These are phyloP conservation scores for Hemileia vastatrix DNA, from an alignment of 1,284 basidiomycete species.

Conservation along the genomic window DNA sequence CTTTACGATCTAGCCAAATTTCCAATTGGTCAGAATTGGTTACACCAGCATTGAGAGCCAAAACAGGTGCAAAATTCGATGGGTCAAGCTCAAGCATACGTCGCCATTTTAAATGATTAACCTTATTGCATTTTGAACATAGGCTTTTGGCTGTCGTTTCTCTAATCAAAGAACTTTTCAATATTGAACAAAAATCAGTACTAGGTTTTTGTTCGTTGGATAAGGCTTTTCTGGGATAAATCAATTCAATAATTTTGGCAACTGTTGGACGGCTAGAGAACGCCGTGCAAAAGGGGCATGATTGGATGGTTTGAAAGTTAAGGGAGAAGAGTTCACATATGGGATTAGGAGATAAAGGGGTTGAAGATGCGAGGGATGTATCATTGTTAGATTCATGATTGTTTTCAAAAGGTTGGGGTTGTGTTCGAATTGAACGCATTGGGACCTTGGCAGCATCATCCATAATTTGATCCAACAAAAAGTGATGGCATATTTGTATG, in stretches of 20 bases:
- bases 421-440: conserved; percentile 41
- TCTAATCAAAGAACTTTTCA: conserved; percentile 67
- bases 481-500: conserved; percentile 90
- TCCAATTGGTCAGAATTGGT: conserved; percentile 64
- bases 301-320: conserved; percentile 47
- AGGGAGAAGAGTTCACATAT: conserved; percentile 46
- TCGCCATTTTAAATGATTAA: conserved; percentile 61
- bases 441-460: conserved; percentile 49
- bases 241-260: conserved; percentile 81
- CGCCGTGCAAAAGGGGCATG: conserved; percentile 69
- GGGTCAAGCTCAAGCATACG: conserved; percentile 52
- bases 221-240: conserved; percentile 65
- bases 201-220: conserved; percentile 51
- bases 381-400: conserved; percentile 28
- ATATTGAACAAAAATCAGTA: conserved; percentile 59
- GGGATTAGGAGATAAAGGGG: conserved; percentile 5
- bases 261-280: conserved; percentile 61
- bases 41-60: conserved; percentile 77
- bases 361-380: conserved; percentile 21
- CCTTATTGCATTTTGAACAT: conserved; percentile 71
- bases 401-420: conserved; percentile 29
- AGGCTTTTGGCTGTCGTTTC: conserved; percentile 73
- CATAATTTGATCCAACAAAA: conserved; percentile 70
- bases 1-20: conserved; percentile 61
- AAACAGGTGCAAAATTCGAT: conserved; percentile 63